Evolutionary conservation across 2,329 filamentous ascomycete genomes (phyloP), one percentile per base, ranked within the genome.

Genomic region (Clonostachys rhizophaga): DNA sequence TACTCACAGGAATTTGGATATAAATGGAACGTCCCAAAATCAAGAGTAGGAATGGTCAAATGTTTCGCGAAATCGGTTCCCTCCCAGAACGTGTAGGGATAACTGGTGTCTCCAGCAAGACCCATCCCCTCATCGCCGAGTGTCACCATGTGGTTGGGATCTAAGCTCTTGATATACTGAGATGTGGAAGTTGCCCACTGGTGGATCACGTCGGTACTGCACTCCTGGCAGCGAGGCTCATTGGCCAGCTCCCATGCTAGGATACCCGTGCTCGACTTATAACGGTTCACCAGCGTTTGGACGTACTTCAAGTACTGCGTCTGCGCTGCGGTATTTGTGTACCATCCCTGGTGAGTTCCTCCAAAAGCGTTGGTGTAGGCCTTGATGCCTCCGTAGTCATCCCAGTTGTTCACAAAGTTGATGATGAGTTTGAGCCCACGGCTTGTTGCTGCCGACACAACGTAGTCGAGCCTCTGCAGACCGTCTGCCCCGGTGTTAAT

Each of bases 341-440:
- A 85, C 70, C 78, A 85, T 10, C 64, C 61, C 24, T 71, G 67
- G 49, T 78, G 69, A 47, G 60, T 64, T 18, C 74, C 75, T 36
- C 77, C 79, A 47, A 78, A 83, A 3, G 74, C 76, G 11, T 61
- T 66, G 41, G 74, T 72, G 54, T 84, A 85, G 2, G 77, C 76
- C 11, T 70, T 68, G 65, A 85, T 84, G 43, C 83, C 82, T 30
- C 81, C 83, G 40, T 84, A 86, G 56, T 87, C 84, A 42, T 69
- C 70, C 83, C 83, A 88, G 65, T 87, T 81, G 65, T 87, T 87
- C 47, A 86, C 79, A 40, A 86, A 75, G 54, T 79, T 76, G 58
- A 83, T 75, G 52, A 86, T 81, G 14, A 86, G 65, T 60, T 84
- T 83, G 53, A 86, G 71, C 4, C 75, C 78, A 46, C 77, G 69